A percentile compares a stretch with the other conserved stretches of the same genome.
These are phyloP conservation scores for Capsella bursapastoris DNA, from an alignment of 345 rosid genomes.

Conservation along the genomic window DNA sequence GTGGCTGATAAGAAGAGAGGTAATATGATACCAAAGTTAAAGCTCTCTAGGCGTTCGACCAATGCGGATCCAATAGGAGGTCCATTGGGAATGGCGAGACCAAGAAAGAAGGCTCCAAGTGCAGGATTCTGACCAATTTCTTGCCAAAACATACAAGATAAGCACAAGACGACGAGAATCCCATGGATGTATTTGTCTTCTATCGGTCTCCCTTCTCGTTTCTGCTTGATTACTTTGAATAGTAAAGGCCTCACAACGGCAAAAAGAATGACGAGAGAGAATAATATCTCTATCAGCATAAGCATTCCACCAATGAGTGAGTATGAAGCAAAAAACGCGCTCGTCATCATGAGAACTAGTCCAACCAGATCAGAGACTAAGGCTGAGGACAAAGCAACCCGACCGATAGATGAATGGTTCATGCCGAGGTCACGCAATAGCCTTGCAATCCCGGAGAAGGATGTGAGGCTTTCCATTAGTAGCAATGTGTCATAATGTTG, in stretches of 20 bases:
- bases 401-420: slow-evolving; percentile 56
- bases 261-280: neutral
- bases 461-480: slow-evolving; percentile 43
- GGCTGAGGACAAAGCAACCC: slow-evolving; percentile 51
- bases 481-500: neutral
- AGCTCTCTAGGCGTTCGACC: slow-evolving; percentile 46
- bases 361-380: slow-evolving; percentile 44
- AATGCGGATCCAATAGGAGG: slow-evolving; percentile 59
- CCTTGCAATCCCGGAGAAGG: slow-evolving; percentile 52
- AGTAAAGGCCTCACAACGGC: slow-evolving; percentile 34
- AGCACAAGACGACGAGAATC: slow-evolving; percentile 42
- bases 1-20: slow-evolving; percentile 36
- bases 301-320: accelerated
- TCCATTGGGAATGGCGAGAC: slow-evolving; percentile 56
- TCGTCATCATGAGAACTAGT: neutral
- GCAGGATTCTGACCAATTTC: slow-evolving; percentile 27
- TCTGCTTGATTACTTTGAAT: slow-evolving; percentile 31
- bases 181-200: slow-evolving; percentile 39
- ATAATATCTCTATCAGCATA: neutral
- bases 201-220: slow-evolving; percentile 47
- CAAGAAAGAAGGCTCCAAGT: slow-evolving; percentile 50
- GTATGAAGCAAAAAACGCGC: accelerated
- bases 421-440: slow-evolving; percentile 59
- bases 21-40: slow-evolving; percentile 42
- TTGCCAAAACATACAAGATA: slow-evolving; percentile 11